phyloP scores from a whole-genome alignment of 345 rosid species.

The Linum lewisii region DNA sequence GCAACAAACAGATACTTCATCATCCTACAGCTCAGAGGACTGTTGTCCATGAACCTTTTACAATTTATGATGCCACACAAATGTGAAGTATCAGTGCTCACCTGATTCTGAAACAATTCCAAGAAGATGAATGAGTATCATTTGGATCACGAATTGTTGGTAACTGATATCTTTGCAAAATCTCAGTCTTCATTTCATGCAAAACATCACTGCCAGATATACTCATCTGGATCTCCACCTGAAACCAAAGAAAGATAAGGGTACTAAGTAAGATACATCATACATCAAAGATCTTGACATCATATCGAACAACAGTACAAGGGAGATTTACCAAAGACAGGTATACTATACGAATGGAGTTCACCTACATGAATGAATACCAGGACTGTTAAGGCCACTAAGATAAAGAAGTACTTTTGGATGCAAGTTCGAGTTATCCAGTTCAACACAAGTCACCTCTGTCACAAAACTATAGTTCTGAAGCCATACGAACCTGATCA shows the following conservation, averaged over 20 bases:
- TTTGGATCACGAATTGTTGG: conserved; percentile 30
- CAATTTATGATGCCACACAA: too few species aligned
- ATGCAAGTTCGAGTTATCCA: background rate
- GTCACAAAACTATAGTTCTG: background rate
- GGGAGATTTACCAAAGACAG: background rate
- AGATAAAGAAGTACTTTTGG: background rate
- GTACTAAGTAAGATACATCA: background rate
- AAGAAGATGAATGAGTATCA: conserved; percentile 30
- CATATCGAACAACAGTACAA: background rate
- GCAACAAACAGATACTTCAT: conserved; percentile 36
- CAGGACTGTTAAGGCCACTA: too few species aligned
- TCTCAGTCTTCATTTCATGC: conserved; percentile 39
- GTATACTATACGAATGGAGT: too few species aligned
- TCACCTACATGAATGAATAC: too few species aligned
- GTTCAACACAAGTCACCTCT: background rate
- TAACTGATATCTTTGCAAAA: conserved; percentile 36
- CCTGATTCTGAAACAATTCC: conserved; percentile 54
- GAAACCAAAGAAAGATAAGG: conserved; percentile 3
- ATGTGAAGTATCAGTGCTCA: conserved; percentile 25
- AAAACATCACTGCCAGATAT: conserved; percentile 42
- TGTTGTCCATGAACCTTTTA: too few species aligned
- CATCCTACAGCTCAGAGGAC: conserved; percentile 31
- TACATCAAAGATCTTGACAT: too few species aligned
- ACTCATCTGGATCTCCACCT: conserved; percentile 50
- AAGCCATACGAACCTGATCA: conserved; percentile 51